These are phyloP conservation scores for Limnomonas spitsbergensis DNA, from an alignment of 139 green algal genomes.

Conservation along the genomic window DNA sequence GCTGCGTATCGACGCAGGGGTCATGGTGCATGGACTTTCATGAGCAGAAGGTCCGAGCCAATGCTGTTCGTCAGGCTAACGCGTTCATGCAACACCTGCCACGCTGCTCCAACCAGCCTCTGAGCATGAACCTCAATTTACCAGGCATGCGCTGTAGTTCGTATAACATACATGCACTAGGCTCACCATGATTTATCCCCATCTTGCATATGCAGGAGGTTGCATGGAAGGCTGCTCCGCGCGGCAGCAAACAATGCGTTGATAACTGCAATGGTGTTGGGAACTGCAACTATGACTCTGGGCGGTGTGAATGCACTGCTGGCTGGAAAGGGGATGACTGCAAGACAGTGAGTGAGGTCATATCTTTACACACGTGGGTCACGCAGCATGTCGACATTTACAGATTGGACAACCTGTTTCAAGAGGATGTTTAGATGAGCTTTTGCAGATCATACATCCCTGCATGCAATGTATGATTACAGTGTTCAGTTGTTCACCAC, in stretches of 20 bases:
- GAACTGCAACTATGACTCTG: slow-evolving; percentile 28
- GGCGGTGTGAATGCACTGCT: slow-evolving; percentile 16
- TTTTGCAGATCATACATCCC: too few species aligned
- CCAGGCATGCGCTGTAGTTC: background rate
- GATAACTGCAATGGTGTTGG: slow-evolving; percentile 20
- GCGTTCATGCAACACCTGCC: background rate
- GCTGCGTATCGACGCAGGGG: background rate
- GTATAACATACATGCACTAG: background rate
- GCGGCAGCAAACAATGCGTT: slow-evolving; percentile 5
- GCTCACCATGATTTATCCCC: background rate
- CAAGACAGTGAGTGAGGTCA: slow-evolving; percentile 11
- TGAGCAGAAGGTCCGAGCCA: background rate
- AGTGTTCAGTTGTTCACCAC: too few species aligned
- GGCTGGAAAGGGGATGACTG: slow-evolving; percentile 8
- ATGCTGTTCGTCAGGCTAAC: background rate
- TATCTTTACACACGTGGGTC: too few species aligned
- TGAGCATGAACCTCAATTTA: background rate
- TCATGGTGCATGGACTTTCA: slow-evolving; percentile 3
- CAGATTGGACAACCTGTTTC: too few species aligned
- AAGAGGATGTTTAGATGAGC: too few species aligned
- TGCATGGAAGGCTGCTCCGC: slow-evolving; percentile 14
- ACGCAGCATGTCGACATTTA: too few species aligned
- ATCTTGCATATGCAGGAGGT: background rate
- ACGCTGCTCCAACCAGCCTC: background rate
- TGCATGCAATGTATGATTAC: too few species aligned